These are phyloP conservation scores for Tylopilus felleus DNA, from an alignment of 768 basidiomycete species.

Conservation along the genomic window DNA sequence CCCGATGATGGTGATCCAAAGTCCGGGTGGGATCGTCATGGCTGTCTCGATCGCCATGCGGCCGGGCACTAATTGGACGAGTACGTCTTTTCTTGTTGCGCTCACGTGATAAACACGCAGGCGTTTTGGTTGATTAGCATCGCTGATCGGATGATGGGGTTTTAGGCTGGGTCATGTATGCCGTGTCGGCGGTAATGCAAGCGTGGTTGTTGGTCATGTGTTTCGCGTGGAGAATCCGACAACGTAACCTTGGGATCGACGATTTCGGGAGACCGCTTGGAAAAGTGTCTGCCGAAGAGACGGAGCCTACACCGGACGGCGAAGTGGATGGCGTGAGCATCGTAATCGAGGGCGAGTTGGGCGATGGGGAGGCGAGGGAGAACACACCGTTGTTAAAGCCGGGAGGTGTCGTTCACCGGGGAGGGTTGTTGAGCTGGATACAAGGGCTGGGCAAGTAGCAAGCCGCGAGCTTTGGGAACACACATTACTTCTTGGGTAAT, in stretches of 20 bases:
- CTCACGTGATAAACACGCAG: not conserved
- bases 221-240: slow-evolving; percentile 77
- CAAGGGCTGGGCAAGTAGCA: slow-evolving; percentile 16
- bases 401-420: slow-evolving; percentile 14
- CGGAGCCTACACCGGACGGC: not conserved
- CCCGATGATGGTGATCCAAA: slow-evolving; percentile 95
- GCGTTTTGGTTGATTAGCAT: too few relatives aligned
- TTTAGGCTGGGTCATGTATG: slow-evolving; percentile 76
- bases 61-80: slow-evolving; percentile 84
- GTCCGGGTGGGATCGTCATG: slow-evolving; percentile 87
- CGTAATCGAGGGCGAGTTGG: slow-evolving; percentile 19
- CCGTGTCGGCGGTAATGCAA: slow-evolving; percentile 83
- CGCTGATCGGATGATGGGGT: not conserved
- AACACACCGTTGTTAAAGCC: slow-evolving; percentile 25
- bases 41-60: slow-evolving; percentile 75
- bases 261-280: slow-evolving; percentile 75
- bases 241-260: slow-evolving; percentile 70
- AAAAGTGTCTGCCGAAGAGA: not conserved
- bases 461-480: not conserved
- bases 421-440: slow-evolving; percentile 26
- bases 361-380: slow-evolving; percentile 9
- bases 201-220: slow-evolving; percentile 81
- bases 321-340: slow-evolving; percentile 17
- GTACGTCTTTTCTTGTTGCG: slow-evolving; percentile 36
- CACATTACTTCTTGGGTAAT: not conserved